A percentile compares a stretch with the other conserved stretches of the same genome.
Conservation (phyloP, 805 yeast species). For the Cephaloascus albidus region DNA sequence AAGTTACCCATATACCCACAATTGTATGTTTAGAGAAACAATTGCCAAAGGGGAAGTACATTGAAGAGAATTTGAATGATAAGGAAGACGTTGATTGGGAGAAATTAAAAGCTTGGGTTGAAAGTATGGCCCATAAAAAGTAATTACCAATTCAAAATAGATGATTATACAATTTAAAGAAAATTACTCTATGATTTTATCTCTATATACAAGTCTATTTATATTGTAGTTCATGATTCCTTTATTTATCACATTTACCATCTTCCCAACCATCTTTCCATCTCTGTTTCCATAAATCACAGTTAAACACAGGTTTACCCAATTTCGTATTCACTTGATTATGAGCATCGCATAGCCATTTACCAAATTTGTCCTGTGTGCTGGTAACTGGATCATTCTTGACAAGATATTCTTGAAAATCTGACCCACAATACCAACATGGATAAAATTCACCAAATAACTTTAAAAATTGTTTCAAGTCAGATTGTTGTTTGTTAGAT, state of each 20-base stretch:
- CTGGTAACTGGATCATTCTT: slow-evolving; percentile 46
- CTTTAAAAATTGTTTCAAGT: slow-evolving; percentile 59
- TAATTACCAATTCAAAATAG: too few relatives aligned
- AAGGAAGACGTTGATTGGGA: slow-evolving; percentile 31
- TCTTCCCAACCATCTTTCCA: slow-evolving; percentile 95
- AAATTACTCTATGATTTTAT: too few relatives aligned
- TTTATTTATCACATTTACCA: slow-evolving; percentile 40
- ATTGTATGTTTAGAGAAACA: slow-evolving; percentile 62
- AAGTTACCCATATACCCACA: slow-evolving; percentile 50
- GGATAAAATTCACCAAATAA: slow-evolving; percentile 81
- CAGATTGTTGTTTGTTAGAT: slow-evolving; percentile 47
- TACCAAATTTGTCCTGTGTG: slow-evolving; percentile 71
- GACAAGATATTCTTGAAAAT: slow-evolving; percentile 56
- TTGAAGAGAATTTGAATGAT: slow-evolving; percentile 14
- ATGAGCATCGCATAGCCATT: slow-evolving; percentile 93
- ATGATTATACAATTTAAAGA: too few relatives aligned
- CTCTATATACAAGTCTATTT: too few relatives aligned
- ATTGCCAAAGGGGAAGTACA: slow-evolving; percentile 36
- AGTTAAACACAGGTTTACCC: slow-evolving; percentile 81
- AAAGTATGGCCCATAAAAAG: slow-evolving; percentile 24
- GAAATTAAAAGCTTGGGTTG: slow-evolving; percentile 32
- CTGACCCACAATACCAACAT: slow-evolving; percentile 88
- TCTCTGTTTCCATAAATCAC: slow-evolving; percentile 83
- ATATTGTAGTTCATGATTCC: too few relatives aligned
- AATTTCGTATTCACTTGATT: slow-evolving; percentile 83